phyloP scores from a whole-genome alignment of 2,329 filamentous ascomycete genomes.

The Botrytis fabae region DNA sequence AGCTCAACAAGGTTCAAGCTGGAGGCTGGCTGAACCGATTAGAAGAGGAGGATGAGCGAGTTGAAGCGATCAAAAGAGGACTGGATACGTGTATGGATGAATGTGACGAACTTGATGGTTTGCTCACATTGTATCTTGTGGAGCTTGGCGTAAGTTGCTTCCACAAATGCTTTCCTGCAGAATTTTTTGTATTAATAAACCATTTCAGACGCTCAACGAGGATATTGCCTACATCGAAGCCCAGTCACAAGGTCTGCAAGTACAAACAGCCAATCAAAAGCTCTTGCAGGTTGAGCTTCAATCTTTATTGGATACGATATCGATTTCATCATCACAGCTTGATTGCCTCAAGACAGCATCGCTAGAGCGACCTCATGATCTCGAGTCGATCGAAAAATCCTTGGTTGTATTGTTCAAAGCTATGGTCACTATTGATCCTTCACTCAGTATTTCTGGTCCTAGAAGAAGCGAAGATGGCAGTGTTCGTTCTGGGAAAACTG shows the following conservation, averaged over 20 bases:
- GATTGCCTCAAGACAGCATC: constrained; percentile 72
- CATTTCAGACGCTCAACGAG: constrained; percentile 76
- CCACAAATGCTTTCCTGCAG: constrained; percentile 52
- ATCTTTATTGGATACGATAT: constrained; percentile 85
- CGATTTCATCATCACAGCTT: constrained; percentile 76
- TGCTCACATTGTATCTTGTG: constrained; percentile 91
- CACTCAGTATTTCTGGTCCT: constrained; percentile 53
- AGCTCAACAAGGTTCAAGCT: constrained; percentile 86
- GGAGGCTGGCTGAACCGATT: constrained; percentile 86
- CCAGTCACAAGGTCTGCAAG: constrained; percentile 93
- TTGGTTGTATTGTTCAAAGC: constrained; percentile 85
- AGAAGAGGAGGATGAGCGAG: constrained; percentile 84
- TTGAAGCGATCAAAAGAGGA: constrained; percentile 80
- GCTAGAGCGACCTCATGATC: constrained; percentile 66
- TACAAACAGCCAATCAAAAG: constrained; percentile 96
- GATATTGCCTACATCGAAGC: constrained; percentile 98
- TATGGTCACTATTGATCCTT: constrained; percentile 89
- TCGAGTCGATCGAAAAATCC: constrained; percentile 75
- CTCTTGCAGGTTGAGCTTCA: constrained; percentile 83
- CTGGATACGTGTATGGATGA: constrained; percentile 90
- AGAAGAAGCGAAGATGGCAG: constrained; percentile 45
- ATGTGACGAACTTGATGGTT: constrained; percentile 92
- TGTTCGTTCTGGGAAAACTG: constrained; percentile 41
- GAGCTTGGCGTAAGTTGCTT: constrained; percentile 74
- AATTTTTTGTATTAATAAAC: constrained; percentile 31